Evolutionary conservation across 2,329 filamentous ascomycete genomes (phyloP).

Genomic region (Xylariales sp.): DNA sequence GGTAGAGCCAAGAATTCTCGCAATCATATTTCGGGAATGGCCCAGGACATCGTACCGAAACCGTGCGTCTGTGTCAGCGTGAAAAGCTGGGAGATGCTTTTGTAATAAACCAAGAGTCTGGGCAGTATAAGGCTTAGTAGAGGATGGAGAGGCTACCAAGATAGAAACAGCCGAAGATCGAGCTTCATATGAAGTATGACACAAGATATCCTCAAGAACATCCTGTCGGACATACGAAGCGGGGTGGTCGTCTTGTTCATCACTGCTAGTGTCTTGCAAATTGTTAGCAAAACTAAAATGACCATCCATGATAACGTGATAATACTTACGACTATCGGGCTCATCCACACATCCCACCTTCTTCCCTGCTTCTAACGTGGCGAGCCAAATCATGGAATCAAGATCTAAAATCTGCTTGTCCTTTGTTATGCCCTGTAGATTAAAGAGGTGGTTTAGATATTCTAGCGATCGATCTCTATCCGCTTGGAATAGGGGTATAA

Average conservation of each 20-base stretch:
- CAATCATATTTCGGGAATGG: constrained; percentile 70
- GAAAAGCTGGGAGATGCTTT: constrained; percentile 63
- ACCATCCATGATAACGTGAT: too few relatives aligned
- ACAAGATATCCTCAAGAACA: constrained; percentile 48
- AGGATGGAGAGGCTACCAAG: constrained; percentile 69
- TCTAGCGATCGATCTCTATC: constrained; percentile 48
- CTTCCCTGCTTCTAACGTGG: constrained; percentile 67
- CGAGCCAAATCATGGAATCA: constrained; percentile 57
- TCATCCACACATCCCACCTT: constrained; percentile 67
- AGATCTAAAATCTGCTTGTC: constrained; percentile 42
- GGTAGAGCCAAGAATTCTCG: constrained; percentile 66
- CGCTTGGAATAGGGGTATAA: constrained; percentile 57
- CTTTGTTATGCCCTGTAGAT: constrained; percentile 40
- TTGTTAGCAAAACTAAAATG: too few relatives aligned
- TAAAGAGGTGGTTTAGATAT: constrained; percentile 57
- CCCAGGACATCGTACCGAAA: constrained; percentile 77
- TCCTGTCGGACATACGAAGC: constrained; percentile 35
- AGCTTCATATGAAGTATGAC: constrained; percentile 57
- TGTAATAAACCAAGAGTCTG: constrained; percentile 59
- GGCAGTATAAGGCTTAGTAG: constrained; percentile 66
- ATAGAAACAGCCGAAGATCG: constrained; percentile 79
- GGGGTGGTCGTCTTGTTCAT: too few relatives aligned
- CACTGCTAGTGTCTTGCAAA: too few relatives aligned
- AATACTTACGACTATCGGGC: constrained; percentile 39
- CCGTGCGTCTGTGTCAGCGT: constrained; percentile 82